Conservation (phyloP, 2,329 filamentous ascomycete genomes). For the Tricladium varicosporioides region DNA sequence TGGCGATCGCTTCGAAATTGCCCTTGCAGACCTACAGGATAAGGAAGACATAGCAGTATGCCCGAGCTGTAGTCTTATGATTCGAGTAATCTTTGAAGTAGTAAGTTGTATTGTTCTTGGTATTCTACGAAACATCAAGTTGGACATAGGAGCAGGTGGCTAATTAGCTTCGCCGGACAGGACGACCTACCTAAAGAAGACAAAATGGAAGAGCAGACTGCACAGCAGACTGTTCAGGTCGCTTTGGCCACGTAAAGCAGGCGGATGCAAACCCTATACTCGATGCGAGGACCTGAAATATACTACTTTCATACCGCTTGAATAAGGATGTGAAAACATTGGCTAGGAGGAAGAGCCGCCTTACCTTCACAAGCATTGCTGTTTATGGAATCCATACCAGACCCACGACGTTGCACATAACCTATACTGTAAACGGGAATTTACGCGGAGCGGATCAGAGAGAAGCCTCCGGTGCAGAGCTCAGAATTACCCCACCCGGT, state of each 20-base stretch:
- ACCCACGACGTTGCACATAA: background rate
- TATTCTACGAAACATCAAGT: background rate
- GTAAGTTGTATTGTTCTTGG: slow-evolving; percentile 47
- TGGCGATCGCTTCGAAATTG: slow-evolving; percentile 93
- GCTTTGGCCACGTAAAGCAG: slow-evolving; percentile 1
- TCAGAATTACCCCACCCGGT: too few species aligned
- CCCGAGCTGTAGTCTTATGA: slow-evolving; percentile 96
- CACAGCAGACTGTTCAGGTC: background rate
- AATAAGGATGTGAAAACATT: too few species aligned
- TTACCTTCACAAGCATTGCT: background rate
- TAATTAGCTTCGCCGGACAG: slow-evolving; percentile 31
- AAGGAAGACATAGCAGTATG: slow-evolving; percentile 95
- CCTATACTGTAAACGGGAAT: background rate
- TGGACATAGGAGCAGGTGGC: background rate
- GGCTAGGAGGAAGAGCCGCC: background rate
- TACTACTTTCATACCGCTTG: too few species aligned
- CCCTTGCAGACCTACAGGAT: slow-evolving; percentile 78
- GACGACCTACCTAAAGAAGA: slow-evolving; percentile 48
- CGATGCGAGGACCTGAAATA: too few species aligned
- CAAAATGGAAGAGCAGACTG: slow-evolving; percentile 28
- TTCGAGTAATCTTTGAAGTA: slow-evolving; percentile 86
- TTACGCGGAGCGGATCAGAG: background rate
- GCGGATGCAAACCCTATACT: background rate
- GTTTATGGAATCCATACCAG: background rate
- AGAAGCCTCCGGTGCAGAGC: too few species aligned